These are phyloP conservation scores for Fusarium kyushuense DNA, from an alignment of 2,329 filamentous ascomycete genomes.

Conservation along the genomic window DNA sequence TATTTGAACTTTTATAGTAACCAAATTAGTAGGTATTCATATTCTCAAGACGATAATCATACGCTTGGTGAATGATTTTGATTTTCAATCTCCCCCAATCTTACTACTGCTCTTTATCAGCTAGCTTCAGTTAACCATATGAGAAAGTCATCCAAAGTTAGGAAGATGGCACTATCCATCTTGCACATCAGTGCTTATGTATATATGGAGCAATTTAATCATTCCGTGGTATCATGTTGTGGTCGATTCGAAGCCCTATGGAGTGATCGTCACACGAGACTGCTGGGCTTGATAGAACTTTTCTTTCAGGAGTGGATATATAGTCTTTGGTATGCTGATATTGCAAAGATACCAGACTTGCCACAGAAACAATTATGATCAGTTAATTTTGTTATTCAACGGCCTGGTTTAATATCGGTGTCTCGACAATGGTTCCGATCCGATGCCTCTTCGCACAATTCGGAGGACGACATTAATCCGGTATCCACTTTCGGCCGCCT, in stretches of 20 bases:
- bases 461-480: conserved; percentile 28
- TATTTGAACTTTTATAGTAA: neutral
- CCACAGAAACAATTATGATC: neutral
- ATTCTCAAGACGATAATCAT: neutral
- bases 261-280: neutral
- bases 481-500: conserved; percentile 19
- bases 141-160: neutral
- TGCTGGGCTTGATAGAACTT: neutral
- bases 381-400: neutral
- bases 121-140: neutral
- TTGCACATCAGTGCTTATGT: neutral
- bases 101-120: too few relatives aligned
- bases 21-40: too few relatives aligned
- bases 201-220: neutral
- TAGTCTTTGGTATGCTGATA: neutral
- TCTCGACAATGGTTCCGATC: conserved; percentile 14
- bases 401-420: neutral
- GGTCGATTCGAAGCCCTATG: neutral
- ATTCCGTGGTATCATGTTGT: neutral
- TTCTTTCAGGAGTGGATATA: neutral
- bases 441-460: conserved; percentile 11
- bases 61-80: neutral
- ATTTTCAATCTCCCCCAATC: too few relatives aligned
- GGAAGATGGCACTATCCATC: neutral
- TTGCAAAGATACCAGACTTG: neutral